phyloP scores from a whole-genome alignment of 1,284 basidiomycete species.

The Crocinoboletus sp. region DNA sequence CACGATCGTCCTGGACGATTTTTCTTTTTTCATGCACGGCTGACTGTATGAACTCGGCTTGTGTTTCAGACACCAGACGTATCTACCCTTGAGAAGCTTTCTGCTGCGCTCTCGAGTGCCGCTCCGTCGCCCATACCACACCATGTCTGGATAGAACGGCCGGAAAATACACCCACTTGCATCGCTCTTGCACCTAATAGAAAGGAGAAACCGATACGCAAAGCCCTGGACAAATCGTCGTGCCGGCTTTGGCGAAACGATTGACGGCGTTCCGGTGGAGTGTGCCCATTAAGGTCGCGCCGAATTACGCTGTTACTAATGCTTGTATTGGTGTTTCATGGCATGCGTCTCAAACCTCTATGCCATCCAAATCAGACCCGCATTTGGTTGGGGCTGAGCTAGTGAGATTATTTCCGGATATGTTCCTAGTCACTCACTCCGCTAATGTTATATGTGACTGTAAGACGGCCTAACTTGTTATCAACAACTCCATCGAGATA shows the following conservation, averaged over 20 bases:
- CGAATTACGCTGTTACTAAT: not conserved
- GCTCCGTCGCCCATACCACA: slow-evolving; percentile 30
- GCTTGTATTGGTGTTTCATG: not conserved
- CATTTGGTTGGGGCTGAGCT: slow-evolving; percentile 36
- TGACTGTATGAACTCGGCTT: not conserved
- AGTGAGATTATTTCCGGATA: slow-evolving; percentile 42
- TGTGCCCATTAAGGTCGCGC: not conserved
- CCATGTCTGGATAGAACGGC: slow-evolving; percentile 52
- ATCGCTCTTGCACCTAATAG: slow-evolving; percentile 50
- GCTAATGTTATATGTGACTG: slow-evolving; percentile 42
- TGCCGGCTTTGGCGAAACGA: slow-evolving; percentile 25
- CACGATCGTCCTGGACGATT: not conserved
- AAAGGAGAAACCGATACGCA: slow-evolving; percentile 38
- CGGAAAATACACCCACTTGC: slow-evolving; percentile 48
- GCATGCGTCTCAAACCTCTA: slow-evolving; percentile 29
- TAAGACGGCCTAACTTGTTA: slow-evolving; percentile 14
- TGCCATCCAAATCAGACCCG: slow-evolving; percentile 39
- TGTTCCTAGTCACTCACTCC: slow-evolving; percentile 37
- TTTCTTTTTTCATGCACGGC: not conserved
- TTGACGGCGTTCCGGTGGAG: not conserved
- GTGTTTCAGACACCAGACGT: slow-evolving; percentile 34
- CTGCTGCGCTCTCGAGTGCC: slow-evolving; percentile 27
- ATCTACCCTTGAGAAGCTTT: slow-evolving; percentile 34
- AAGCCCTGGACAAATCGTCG: slow-evolving; percentile 37
- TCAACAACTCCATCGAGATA: not conserved